Evolutionary conservation across 106 monocot genomes (phyloP), one percentile per base, ranked within the genome.

Genomic region (Narthecium ossifragum): DNA sequence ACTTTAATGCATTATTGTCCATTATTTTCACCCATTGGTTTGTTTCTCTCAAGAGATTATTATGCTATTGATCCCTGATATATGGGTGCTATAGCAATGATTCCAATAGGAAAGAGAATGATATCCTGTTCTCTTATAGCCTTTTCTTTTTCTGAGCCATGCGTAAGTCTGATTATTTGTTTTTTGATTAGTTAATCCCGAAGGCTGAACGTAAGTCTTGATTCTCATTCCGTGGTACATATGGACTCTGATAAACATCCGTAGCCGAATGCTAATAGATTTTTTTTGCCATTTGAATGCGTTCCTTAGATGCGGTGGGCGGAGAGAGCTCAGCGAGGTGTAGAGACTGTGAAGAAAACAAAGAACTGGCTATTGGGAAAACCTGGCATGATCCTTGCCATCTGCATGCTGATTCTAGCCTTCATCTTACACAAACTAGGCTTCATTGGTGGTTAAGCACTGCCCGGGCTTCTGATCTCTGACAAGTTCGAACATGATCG

Each of bases 281-380:
- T 22, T 48, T 20, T 6, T 23, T 59, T 15, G 4, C 12, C 21
- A 34, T 4, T 6, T 57, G 25, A 46, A 39, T 36, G 29, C 20
- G 20, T 46, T 37, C 52, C 36, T 70, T 75, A 93, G 93, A 85
- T 96, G 86, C 62, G 75, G 46, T 96, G 94, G 94, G 83, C 84
- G 0, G 90, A 86, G 17, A 80, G 62, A 48, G 86, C 73, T 4
- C 94, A 86, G 37, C 72, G 39, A 67, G 90, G 78, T 14, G 65
- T 86, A n/a, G 80, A 90, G 43, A 73, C 80, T 3, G 78, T 34
- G 15, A 90, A 65, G 83, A 90, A 79, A 62, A 81, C 83, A 1
- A 90, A 96, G 75, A 86, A 86, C 70, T 96, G 94, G 90, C 40
- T 96, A 8, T 31, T 96, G 68, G 94, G 86, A 63, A 74, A 40